Base-by-base conservation (phyloP, 371 early-diverging fungal species). In the Rhizopus sp. region DNA sequence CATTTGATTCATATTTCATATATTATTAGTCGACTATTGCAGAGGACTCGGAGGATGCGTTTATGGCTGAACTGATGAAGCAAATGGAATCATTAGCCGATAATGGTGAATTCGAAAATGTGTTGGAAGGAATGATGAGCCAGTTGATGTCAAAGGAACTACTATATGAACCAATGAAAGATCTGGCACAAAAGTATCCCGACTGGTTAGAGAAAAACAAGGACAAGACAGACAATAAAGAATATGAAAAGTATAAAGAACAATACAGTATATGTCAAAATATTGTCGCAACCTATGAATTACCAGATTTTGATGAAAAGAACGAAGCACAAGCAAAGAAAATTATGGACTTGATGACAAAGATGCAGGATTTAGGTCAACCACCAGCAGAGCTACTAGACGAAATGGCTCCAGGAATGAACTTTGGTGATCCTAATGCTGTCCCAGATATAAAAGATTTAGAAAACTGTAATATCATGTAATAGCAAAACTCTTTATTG, bases 321-420 rank as follows among this genome's bases (percentile, higher is more conserved):
- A 77, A 74, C 47, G 84, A 84, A 48, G 75, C 76, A 32, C 84
- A 91, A 37, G 78, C 68, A 50, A 91, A 88, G 57, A 78, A 78
- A 17, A 82, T 95, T 30, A 83, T 86, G 52, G 90, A 91, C 42
- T 80, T 97, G 53, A 93, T 96, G 95, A 90, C 93, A 75, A 80
- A 91, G 87, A 93, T 97, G 93, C 97, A 97, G 83, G 94, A 93
- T 47, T 84, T 85, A 40, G 97, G 97, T 13, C 93, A 94, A 62
- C 97, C 97, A 16, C 97, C 97, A 7, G 86, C 88, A 29, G 93
- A 87, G 49, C 75, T 97, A 23, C 71, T 97, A 63, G 88, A 90
- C 64, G 89, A 92, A 52, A 73, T 97, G 64, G 93, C 93, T 12
- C 96, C 96, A 23, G 97, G 91, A 31, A 78, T 93, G 79, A 92